Percentiles rank a stretch among this genome's conserved stretches.
phyloP scores from a whole-genome alignment of 192 early-diverging fungal species.

The Cladochytrium replicatum region DNA sequence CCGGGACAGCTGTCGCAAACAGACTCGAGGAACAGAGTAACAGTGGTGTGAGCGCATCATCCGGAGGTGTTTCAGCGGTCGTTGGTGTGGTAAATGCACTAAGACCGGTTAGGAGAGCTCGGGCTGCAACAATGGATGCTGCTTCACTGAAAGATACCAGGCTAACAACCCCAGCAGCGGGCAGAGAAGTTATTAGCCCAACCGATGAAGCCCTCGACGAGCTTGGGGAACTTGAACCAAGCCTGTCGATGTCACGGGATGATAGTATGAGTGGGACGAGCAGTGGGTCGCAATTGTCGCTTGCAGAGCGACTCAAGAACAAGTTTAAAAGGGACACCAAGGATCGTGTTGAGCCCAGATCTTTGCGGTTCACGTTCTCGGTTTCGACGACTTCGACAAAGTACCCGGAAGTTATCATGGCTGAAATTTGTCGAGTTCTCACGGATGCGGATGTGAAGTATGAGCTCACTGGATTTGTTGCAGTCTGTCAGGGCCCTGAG shows the following conservation, averaged over 20 bases:
- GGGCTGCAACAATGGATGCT: too few species aligned
- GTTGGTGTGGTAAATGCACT: too few species aligned
- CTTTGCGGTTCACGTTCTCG: slow-evolving; percentile 46
- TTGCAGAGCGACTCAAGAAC: slow-evolving; percentile 23
- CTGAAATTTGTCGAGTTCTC: slow-evolving; percentile 34
- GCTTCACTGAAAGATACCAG: too few species aligned
- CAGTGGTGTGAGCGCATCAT: too few species aligned
- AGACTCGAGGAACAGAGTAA: slow-evolving; percentile 2
- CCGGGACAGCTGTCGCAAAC: not conserved
- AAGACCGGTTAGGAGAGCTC: too few species aligned
- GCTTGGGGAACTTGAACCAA: too few species aligned
- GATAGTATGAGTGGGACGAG: slow-evolving; percentile 10
- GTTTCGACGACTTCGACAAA: slow-evolving; percentile 47
- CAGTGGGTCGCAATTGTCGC: slow-evolving; percentile 18
- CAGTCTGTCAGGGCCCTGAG: too few species aligned
- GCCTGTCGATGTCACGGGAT: too few species aligned
- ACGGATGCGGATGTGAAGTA: slow-evolving; percentile 19
- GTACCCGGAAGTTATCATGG: slow-evolving; percentile 38
- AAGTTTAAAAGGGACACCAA: slow-evolving; percentile 10
- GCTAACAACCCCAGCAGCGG: too few species aligned
- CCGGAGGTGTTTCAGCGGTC: too few species aligned
- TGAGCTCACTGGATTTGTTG: slow-evolving; percentile 18
- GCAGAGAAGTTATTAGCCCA: too few species aligned
- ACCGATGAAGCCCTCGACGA: too few species aligned
- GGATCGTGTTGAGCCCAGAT: slow-evolving; percentile 34